phyloP scores from a whole-genome alignment of 768 basidiomycete species.

The Cystobasidium ongulense region DNA sequence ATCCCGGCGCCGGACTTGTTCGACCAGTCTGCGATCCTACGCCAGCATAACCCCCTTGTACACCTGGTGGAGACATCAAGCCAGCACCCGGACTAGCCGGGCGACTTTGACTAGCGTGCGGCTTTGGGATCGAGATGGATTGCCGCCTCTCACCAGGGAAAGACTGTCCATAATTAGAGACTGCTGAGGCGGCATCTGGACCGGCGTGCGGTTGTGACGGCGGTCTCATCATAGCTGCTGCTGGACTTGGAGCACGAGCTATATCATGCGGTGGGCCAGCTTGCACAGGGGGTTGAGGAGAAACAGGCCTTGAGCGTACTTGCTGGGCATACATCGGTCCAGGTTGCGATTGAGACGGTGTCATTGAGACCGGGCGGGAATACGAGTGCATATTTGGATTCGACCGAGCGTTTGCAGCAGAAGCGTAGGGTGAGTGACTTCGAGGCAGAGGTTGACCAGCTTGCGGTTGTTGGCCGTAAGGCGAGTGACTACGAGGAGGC shows the following conservation, averaged over 20 bases:
- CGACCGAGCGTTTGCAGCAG: conserved; percentile 39
- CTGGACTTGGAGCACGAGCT: conserved; percentile 42
- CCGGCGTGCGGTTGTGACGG: conserved; percentile 17
- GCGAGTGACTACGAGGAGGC: not conserved
- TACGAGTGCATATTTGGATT: conserved; percentile 6
- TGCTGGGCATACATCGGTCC: not conserved
- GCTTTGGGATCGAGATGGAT: conserved; percentile 30
- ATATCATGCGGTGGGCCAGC: not conserved
- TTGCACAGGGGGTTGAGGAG: conserved; percentile 9
- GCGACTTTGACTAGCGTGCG: conserved; percentile 21
- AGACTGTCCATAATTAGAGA: conserved; percentile 68
- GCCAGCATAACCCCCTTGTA: conserved; percentile 2
- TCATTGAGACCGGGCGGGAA: conserved; percentile 5
- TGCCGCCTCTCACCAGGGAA: conserved; percentile 65
- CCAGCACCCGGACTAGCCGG: conserved; percentile 1
- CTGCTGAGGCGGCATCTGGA: conserved; percentile 21
- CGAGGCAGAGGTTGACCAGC: not conserved
- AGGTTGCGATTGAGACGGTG: not conserved
- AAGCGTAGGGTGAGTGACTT: conserved; percentile 1
- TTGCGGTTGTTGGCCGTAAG: not conserved
- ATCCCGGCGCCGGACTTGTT: conserved; percentile 29
- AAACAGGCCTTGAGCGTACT: not conserved
- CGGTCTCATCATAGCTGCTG: conserved; percentile 38
- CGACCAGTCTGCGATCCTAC: conserved; percentile 5
- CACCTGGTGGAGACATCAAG: not conserved